These are phyloP conservation scores for Allantophomopsis cytisporea DNA, from an alignment of 2,329 filamentous ascomycete genomes.

Conservation along the genomic window DNA sequence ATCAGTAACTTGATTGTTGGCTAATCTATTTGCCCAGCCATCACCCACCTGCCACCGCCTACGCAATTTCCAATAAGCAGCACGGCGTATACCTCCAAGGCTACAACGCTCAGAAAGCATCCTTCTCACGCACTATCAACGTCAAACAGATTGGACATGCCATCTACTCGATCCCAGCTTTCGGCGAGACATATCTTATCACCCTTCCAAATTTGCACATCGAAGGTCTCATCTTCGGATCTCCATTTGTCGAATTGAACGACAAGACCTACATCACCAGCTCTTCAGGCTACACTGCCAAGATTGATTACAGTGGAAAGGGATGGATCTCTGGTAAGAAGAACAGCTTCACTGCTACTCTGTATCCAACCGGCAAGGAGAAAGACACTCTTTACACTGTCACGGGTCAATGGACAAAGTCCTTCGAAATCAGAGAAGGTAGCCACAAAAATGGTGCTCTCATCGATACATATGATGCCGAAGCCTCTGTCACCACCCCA, in stretches of 20 bases:
- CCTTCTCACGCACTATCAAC: constrained; percentile 85
- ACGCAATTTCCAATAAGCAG: constrained; percentile 78
- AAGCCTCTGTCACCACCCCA: constrained; percentile 43
- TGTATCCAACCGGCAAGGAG: constrained; percentile 59
- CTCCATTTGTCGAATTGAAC: constrained; percentile 86
- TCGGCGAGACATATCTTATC: constrained; percentile 60
- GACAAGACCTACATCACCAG: constrained; percentile 74
- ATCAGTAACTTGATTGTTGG: neutral
- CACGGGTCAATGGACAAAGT: constrained; percentile 82
- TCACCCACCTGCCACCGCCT: constrained; percentile 89
- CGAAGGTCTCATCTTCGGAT: constrained; percentile 76
- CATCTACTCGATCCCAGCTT: constrained; percentile 56
- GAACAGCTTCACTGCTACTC: constrained; percentile 67
- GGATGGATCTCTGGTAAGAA: constrained; percentile 95
- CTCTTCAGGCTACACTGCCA: constrained; percentile 73
- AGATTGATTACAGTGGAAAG: constrained; percentile 86
- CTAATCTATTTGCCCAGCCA: constrained; percentile 36
- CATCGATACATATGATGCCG: constrained; percentile 48
- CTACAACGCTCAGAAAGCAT: constrained; percentile 94
- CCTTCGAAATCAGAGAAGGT: constrained; percentile 65
- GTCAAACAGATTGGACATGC: constrained; percentile 93
- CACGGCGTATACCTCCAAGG: constrained; percentile 70
- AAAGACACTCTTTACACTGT: constrained; percentile 68
- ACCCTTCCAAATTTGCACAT: constrained; percentile 87
- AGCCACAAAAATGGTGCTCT: constrained; percentile 35